Conservation (phyloP, 495 filamentous ascomycete genomes). For the Trichocladium antarcticum region DNA sequence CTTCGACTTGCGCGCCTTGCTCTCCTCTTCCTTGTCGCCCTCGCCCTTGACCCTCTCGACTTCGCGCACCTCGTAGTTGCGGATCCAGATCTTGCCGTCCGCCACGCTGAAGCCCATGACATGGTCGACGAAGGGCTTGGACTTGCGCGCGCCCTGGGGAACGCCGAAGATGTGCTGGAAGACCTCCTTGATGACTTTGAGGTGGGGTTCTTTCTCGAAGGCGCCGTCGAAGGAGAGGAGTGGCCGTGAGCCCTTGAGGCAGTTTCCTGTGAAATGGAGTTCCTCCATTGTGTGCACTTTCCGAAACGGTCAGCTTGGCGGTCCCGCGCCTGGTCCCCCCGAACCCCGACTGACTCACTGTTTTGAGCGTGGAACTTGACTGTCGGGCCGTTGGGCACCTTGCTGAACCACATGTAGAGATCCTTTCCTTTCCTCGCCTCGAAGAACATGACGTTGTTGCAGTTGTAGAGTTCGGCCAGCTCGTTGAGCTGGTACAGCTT, state of each 20-base stretch:
- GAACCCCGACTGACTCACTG: conserved; percentile 14
- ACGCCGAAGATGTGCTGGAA: conserved; percentile 90
- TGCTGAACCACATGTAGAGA: conserved; percentile 86
- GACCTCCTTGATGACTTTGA: conserved; percentile 70
- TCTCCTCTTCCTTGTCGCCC: conserved; percentile 17
- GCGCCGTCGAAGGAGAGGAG: conserved; percentile 80
- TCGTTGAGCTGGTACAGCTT: conserved; percentile 90
- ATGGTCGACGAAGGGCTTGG: conserved; percentile 93
- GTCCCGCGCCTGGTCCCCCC: not conserved
- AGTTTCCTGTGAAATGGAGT: conserved; percentile 93
- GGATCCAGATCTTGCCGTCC: conserved; percentile 93
- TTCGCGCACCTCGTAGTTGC: conserved; percentile 87
- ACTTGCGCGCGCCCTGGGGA: conserved; percentile 71
- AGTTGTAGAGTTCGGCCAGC: conserved; percentile 94
- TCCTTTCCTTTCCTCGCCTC: conserved; percentile 93
- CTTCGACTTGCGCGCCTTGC: conserved; percentile 25
- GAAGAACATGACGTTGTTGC: conserved; percentile 96
- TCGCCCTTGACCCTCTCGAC: conserved; percentile 50
- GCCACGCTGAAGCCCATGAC: conserved; percentile 86
- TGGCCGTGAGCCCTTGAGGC: conserved; percentile 89
- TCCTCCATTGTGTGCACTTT: conserved; percentile 88
- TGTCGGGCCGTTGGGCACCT: conserved; percentile 89
- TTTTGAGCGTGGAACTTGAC: conserved; percentile 78
- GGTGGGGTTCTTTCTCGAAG: conserved; percentile 66
- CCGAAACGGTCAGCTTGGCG: conserved; percentile 1